Conservation (phyloP, 116 monocot species). For the Papilionanthe hybrid region DNA sequence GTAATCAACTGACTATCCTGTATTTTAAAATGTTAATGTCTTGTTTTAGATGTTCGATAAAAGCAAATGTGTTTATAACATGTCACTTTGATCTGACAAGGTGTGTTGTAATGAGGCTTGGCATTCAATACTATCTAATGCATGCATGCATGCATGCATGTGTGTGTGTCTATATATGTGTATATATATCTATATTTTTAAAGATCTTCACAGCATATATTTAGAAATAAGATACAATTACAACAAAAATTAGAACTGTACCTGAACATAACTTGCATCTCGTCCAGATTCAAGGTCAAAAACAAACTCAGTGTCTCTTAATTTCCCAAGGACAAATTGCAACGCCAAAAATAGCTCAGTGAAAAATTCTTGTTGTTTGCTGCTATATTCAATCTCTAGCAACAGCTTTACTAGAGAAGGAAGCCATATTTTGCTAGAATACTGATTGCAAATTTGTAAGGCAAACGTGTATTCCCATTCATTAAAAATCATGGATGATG, state of each 20-base stretch:
- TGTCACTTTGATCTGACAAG: no score
- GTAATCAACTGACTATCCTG: no score
- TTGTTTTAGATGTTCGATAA: no score
- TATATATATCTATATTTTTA: background rate
- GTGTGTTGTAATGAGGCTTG: no score
- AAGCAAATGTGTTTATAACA: no score
- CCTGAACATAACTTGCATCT: slow-evolving; percentile 51
- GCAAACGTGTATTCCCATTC: slow-evolving; percentile 80
- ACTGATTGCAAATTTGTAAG: slow-evolving; percentile 51
- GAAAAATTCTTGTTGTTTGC: slow-evolving; percentile 19
- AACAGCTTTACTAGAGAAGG: slow-evolving; percentile 60
- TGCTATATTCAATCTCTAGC: slow-evolving; percentile 34
- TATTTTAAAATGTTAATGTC: no score
- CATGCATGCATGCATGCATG: no score
- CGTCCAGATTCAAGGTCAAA: slow-evolving; percentile 66
- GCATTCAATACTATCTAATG: no score
- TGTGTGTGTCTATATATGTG: background rate
- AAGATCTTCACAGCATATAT: background rate
- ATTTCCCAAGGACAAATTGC: slow-evolving; percentile 46
- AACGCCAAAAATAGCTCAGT: slow-evolving; percentile 35
- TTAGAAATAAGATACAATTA: background rate
- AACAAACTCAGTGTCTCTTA: slow-evolving; percentile 60
- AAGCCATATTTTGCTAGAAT: slow-evolving; percentile 74
- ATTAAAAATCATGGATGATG: slow-evolving; percentile 6
- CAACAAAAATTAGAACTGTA: background rate